Percentiles rank a stretch among this genome's conserved stretches.
phyloP scores from a whole-genome alignment of 2,329 filamentous ascomycete species.

The Gnomoniopsis smithogilvyi region DNA sequence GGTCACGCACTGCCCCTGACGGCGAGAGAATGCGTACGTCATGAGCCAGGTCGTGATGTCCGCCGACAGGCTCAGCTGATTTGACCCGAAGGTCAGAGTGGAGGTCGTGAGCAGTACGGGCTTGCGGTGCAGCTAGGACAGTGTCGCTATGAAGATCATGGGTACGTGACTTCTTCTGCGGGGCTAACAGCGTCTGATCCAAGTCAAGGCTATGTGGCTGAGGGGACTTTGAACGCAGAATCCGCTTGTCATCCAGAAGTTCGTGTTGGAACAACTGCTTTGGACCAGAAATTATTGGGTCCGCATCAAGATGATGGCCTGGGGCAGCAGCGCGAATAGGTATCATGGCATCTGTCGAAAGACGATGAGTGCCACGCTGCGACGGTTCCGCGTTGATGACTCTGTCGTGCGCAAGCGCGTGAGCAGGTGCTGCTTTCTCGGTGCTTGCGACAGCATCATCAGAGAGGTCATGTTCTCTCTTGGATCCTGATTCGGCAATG shows the following conservation, averaged over 20 bases:
- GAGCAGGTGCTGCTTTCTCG: neutral
- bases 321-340: conserved; percentile 1
- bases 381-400: neutral
- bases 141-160: conserved; percentile 6
- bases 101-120: conserved; percentile 3
- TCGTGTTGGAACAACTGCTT: conserved; percentile 12
- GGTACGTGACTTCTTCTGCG: neutral
- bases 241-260: conserved; percentile 8
- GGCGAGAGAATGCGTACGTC: conserved; percentile 17
- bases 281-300: conserved; percentile 7
- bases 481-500: neutral
- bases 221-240: neutral
- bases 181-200: conserved; percentile 5
- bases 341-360: conserved; percentile 12
- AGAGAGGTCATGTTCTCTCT: neutral
- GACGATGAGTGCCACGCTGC: conserved; percentile 1
- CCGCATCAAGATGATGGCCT: conserved; percentile 9
- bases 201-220: conserved; percentile 11
- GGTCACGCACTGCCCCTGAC: conserved; percentile 8
- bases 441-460: neutral
- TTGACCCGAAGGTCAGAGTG: neutral
- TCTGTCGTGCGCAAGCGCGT: conserved; percentile 7
- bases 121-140: neutral
- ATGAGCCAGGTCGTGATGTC: conserved; percentile 6
- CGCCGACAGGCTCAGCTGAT: neutral